Percentiles rank a stretch among this genome's conserved stretches.
These are phyloP conservation scores for Neocucurbitaria cava DNA, from an alignment of 2,329 filamentous ascomycete genomes.

Conservation along the genomic window DNA sequence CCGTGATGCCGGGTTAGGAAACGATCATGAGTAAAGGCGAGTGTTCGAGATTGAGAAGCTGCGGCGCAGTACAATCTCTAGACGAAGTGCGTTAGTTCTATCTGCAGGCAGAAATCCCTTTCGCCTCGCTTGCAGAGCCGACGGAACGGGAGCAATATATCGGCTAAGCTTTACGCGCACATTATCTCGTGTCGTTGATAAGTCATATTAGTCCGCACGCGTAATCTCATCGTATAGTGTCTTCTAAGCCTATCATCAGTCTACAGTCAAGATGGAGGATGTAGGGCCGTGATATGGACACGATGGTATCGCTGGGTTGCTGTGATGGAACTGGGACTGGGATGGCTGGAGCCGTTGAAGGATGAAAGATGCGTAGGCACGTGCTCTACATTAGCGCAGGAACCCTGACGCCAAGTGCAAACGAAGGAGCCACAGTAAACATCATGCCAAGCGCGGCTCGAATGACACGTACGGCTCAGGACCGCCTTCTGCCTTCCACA, in stretches of 20 bases:
- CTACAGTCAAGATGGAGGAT: no score
- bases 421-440: neutral
- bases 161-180: neutral
- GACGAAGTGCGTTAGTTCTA: neutral
- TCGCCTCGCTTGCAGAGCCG: neutral
- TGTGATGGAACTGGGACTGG: no score
- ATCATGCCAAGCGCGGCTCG: neutral
- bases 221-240: no score
- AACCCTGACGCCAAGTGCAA: neutral
- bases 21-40: neutral
- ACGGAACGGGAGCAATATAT: neutral
- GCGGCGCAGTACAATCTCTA: neutral
- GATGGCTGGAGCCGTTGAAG: no score
- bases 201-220: neutral
- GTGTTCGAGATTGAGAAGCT: neutral
- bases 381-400: no score
- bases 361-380: no score
- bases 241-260: no score
- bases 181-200: neutral
- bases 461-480: neutral
- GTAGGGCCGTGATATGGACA: no score
- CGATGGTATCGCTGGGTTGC: no score
- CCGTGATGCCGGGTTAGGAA: neutral
- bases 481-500: neutral
- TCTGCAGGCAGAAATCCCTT: neutral